Conservation (phyloP, 2,329 filamentous ascomycete species). For the Penicillium hesseltinei region DNA sequence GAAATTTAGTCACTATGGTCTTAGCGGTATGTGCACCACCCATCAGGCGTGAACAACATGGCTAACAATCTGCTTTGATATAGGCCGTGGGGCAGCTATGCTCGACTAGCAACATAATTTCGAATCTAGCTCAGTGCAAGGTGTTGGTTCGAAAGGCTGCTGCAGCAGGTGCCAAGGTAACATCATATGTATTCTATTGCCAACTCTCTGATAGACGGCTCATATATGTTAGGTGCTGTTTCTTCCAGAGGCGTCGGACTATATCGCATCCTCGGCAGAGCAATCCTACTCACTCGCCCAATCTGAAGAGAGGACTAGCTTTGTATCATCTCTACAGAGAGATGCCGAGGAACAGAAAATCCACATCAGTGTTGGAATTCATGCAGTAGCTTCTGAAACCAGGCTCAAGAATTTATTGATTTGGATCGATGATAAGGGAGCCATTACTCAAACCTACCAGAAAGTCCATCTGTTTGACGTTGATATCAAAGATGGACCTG, state of each 20-base stretch:
- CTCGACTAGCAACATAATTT: conserved; percentile 72
- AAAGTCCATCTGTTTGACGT: conserved; percentile 90
- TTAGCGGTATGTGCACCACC: conserved; percentile 25
- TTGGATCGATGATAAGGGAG: conserved; percentile 63
- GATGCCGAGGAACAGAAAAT: conserved; percentile 64
- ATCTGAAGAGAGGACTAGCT: conserved; percentile 64
- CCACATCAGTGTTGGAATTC: conserved; percentile 82
- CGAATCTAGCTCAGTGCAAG: conserved; percentile 78
- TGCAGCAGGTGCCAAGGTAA: conserved; percentile 72
- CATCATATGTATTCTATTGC: not conserved
- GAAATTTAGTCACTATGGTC: conserved; percentile 22
- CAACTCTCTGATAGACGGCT: not conserved
- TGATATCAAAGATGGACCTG: conserved; percentile 56
- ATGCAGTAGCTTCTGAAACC: conserved; percentile 62
- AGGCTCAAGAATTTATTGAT: conserved; percentile 63
- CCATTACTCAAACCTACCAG: conserved; percentile 68
- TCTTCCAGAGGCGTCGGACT: conserved; percentile 88
- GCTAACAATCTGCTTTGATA: conserved; percentile 13
- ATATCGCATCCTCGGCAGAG: conserved; percentile 68
- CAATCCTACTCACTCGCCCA: conserved; percentile 70
- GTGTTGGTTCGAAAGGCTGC: conserved; percentile 70
- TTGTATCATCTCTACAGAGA: conserved; percentile 71
- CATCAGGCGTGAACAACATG: not conserved
- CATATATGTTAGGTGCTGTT: conserved; percentile 65
- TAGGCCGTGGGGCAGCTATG: conserved; percentile 89